Evolutionary conservation across 176 grass and related monocot species (phyloP).

Genomic region (Avena sativa): DNA sequence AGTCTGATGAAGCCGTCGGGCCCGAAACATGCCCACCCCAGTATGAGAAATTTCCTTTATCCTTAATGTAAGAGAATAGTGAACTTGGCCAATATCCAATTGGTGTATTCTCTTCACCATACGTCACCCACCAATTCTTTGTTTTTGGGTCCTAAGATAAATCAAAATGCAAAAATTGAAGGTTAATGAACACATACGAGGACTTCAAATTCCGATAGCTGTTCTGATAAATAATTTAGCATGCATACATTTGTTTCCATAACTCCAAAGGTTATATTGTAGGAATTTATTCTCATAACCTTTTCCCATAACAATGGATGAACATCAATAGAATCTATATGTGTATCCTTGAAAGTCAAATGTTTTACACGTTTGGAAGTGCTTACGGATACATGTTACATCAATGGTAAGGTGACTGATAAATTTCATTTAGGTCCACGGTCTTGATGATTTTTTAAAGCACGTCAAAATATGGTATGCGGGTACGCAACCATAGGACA

Average conservation of each 20-base stretch:
- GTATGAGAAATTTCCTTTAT: neutral
- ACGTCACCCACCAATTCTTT: conserved; percentile 44
- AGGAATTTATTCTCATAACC: neutral
- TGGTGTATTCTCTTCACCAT: neutral
- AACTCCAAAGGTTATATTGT: neutral
- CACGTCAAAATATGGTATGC: neutral
- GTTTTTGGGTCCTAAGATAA: conserved; percentile 37
- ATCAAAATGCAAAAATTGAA: neutral
- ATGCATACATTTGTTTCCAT: neutral
- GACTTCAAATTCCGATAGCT: neutral
- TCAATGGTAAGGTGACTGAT: neutral
- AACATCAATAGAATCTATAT: neutral
- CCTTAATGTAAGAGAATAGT: neutral
- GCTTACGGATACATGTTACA: neutral
- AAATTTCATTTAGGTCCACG: neutral
- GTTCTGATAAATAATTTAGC: neutral
- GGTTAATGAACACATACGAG: neutral
- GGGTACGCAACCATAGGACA: neutral
- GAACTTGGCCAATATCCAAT: conserved; percentile 48
- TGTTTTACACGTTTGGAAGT: neutral
- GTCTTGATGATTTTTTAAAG: neutral
- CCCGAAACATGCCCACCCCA: neutral
- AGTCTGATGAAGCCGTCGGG: neutral
- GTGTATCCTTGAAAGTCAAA: neutral
- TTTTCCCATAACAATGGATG: neutral